Percentiles rank a stretch among this genome's conserved stretches.
phyloP scores from a whole-genome alignment of 306 rosid species.

The Cicer judaicum region DNA sequence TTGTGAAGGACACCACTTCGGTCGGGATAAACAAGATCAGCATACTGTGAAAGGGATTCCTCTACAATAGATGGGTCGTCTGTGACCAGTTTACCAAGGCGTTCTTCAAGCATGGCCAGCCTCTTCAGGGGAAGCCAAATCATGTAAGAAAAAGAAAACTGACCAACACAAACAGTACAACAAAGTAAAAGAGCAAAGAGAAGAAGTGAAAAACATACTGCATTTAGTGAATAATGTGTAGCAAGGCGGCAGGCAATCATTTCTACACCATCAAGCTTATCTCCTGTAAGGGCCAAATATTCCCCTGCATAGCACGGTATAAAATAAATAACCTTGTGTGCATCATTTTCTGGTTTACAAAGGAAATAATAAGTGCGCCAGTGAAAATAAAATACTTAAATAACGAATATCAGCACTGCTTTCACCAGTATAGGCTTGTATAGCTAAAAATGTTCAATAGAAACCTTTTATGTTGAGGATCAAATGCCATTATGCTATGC shows the following conservation, averaged over 20 bases:
- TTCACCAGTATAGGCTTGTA: constrained; percentile 24
- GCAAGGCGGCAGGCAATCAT: constrained; percentile 97
- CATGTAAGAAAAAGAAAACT: constrained; percentile 39
- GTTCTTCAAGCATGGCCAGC: constrained; percentile 81
- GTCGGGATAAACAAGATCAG: constrained; percentile 89
- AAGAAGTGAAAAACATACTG: constrained; percentile 59
- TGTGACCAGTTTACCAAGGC: constrained; percentile 77
- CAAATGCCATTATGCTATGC: constrained; percentile 13
- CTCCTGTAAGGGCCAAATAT: constrained; percentile 93
- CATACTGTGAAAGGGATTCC: constrained; percentile 81
- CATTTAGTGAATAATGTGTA: constrained; percentile 75
- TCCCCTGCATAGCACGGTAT: constrained; percentile 68
- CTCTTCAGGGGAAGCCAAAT: constrained; percentile 59
- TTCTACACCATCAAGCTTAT: constrained; percentile 94
- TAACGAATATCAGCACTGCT: constrained; percentile 15
- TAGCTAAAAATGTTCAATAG: constrained; percentile 7
- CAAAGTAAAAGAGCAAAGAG: constrained; percentile 21
- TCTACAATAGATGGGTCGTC: constrained; percentile 84
- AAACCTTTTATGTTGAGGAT: neutral
- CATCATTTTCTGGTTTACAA: constrained; percentile 26
- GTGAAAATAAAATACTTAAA: constrained; percentile 13
- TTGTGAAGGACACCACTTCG: constrained; percentile 67
- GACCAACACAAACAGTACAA: constrained; percentile 22
- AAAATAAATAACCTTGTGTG: neutral
- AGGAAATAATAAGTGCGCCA: neutral